These are phyloP conservation scores for Didymosphaeria variabile DNA, from an alignment of 2,329 filamentous ascomycete species.

Conservation along the genomic window DNA sequence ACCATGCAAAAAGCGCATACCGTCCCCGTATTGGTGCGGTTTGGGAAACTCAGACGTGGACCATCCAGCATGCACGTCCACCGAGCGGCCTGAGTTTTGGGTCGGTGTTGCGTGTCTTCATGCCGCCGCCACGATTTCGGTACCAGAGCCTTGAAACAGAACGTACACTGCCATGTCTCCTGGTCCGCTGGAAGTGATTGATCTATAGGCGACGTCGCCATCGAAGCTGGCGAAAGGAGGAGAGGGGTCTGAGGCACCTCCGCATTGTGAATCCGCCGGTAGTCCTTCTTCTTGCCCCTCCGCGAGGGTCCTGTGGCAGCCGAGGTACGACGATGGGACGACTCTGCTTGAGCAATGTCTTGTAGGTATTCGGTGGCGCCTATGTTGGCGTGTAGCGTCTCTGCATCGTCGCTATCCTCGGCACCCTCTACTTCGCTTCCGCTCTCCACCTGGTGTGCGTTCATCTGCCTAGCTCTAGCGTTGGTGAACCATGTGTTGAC, in stretches of 20 bases:
- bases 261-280: slow-evolving; percentile 28
- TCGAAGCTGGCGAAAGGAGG: slow-evolving; percentile 20
- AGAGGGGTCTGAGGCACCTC: slow-evolving; percentile 19
- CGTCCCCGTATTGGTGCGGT: slow-evolving; percentile 15
- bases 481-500: slow-evolving; percentile 49
- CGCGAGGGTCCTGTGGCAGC: slow-evolving; percentile 27
- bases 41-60: slow-evolving; percentile 29
- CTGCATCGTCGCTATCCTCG: slow-evolving; percentile 24
- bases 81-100: slow-evolving; percentile 32
- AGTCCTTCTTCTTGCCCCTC: slow-evolving; percentile 50
- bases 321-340: slow-evolving; percentile 17
- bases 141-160: slow-evolving; percentile 37
- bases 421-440: slow-evolving; percentile 32
- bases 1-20: slow-evolving; percentile 43
- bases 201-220: slow-evolving; percentile 15
- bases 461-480: slow-evolving; percentile 41
- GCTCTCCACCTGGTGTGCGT: slow-evolving; percentile 20
- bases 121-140: slow-evolving; percentile 50
- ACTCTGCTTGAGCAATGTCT: slow-evolving; percentile 6
- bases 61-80: slow-evolving; percentile 47
- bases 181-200: slow-evolving; percentile 17
- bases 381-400: slow-evolving; percentile 17
- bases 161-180: slow-evolving; percentile 48
- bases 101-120: slow-evolving; percentile 48
- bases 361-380: slow-evolving; percentile 18